These are phyloP conservation scores for Rhododendron henanense DNA, from an alignment of 148 eudicot genomes.

Conservation along the genomic window DNA sequence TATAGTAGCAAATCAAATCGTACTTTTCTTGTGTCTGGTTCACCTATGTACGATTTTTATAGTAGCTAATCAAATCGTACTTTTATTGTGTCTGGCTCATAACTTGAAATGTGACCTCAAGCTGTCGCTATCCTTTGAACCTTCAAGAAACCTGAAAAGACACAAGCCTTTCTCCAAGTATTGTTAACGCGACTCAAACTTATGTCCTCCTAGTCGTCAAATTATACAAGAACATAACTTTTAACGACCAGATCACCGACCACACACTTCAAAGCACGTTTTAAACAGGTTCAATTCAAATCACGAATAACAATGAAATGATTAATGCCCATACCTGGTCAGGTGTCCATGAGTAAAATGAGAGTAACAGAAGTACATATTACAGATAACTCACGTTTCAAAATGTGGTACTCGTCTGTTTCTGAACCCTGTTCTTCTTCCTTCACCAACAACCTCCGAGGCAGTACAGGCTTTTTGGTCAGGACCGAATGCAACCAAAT, in stretches of 20 bases:
- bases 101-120: no score
- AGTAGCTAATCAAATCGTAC: no score
- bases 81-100: neutral
- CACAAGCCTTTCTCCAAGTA: neutral
- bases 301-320: neutral
- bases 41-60: no score
- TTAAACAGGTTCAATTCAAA: no score
- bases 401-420: neutral
- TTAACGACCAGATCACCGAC: no score
- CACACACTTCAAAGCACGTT: no score
- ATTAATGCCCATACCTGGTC: neutral
- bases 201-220: no score
- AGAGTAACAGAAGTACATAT: neutral
- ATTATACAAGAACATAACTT: no score
- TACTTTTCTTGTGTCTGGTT: neutral
- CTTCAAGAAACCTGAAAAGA: neutral
- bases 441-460: neutral
- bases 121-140: neutral
- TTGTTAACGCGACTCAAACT: neutral
- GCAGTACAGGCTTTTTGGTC: neutral
- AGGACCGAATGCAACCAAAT: neutral
- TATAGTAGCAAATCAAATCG: no score
- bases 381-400: neutral
- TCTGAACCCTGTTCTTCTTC: neutral
- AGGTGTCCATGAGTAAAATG: neutral